Evolutionary conservation across 2,329 filamentous ascomycete genomes (phyloP).

Genomic region (Xylariaceae sp.): DNA sequence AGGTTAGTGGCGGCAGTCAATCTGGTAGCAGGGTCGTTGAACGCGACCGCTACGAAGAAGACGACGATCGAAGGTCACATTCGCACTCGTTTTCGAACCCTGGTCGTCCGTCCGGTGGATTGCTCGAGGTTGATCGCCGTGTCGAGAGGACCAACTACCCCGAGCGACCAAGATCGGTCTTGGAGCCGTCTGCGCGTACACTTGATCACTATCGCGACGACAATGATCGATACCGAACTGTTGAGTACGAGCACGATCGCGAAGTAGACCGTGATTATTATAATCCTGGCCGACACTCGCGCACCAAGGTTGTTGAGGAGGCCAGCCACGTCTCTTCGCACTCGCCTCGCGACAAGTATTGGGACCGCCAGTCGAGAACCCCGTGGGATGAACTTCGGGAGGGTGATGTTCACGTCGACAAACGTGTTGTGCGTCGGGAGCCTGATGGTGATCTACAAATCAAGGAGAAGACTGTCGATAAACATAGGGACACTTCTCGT

Average conservation of each 20-base stretch:
- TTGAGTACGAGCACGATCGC: constrained; percentile 38
- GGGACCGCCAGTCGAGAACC: constrained; percentile 45
- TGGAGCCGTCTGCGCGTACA: constrained; percentile 41
- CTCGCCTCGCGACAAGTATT: constrained; percentile 45
- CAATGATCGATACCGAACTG: constrained; percentile 29
- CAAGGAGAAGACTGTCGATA: constrained; percentile 56
- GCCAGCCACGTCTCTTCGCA: constrained; percentile 38
- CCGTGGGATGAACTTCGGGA: constrained; percentile 42
- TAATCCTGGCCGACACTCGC: constrained; percentile 30
- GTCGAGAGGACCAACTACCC: constrained; percentile 45
- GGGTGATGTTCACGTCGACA: constrained; percentile 47
- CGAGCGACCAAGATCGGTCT: constrained; percentile 55
- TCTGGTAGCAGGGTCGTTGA: constrained; percentile 27
- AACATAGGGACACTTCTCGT: constrained; percentile 30
- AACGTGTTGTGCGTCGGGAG: constrained; percentile 45
- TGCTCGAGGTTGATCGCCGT: constrained; percentile 41
- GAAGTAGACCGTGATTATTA: constrained; percentile 32
- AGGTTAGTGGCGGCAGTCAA: constrained; percentile 33
- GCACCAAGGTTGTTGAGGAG: constrained; percentile 46
- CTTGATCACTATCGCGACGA: constrained; percentile 42
- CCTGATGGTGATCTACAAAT: constrained; percentile 55
- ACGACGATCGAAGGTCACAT: constrained; percentile 32
- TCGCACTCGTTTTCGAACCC: constrained; percentile 26
- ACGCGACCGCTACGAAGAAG: constrained; percentile 31
- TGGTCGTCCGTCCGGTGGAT: constrained; percentile 26